Percentiles rank a stretch among this genome's conserved stretches.
Conservation (phyloP, 2,329 filamentous ascomycete species). For the Shiraia bambusicola region DNA sequence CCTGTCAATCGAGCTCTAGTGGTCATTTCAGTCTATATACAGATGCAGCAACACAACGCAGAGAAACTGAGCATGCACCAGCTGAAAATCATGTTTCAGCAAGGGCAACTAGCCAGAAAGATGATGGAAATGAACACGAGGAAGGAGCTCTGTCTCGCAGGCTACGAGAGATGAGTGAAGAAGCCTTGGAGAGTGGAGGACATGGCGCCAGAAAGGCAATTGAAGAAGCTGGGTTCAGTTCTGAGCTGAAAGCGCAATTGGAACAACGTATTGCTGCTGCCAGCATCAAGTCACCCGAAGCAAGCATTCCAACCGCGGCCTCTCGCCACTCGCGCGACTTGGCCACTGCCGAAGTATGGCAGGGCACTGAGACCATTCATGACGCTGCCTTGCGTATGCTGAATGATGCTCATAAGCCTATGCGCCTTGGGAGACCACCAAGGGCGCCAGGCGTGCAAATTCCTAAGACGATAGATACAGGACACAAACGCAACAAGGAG, state of each 20-base stretch:
- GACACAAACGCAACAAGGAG: slow-evolving; percentile 42
- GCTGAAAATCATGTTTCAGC: not conserved
- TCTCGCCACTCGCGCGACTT: slow-evolving; percentile 68
- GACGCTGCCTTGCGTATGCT: slow-evolving; percentile 82
- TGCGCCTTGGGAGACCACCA: slow-evolving; percentile 25
- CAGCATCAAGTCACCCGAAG: slow-evolving; percentile 58
- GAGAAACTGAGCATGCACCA: slow-evolving; percentile 8
- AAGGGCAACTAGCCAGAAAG: not conserved
- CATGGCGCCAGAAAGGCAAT: slow-evolving; percentile 58
- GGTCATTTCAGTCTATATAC: slow-evolving; percentile 23
- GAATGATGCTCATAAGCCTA: slow-evolving; percentile 61
- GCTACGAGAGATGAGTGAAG: slow-evolving; percentile 61
- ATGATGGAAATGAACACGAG: slow-evolving; percentile 18
- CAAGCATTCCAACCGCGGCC: slow-evolving; percentile 59
- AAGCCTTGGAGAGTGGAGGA: slow-evolving; percentile 57
- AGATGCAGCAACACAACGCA: slow-evolving; percentile 20
- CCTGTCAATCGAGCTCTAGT: slow-evolving; percentile 8
- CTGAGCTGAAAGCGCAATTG: slow-evolving; percentile 59
- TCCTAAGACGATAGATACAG: slow-evolving; percentile 37
- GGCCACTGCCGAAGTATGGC: slow-evolving; percentile 72
- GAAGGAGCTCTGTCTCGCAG: slow-evolving; percentile 61
- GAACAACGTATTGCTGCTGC: slow-evolving; percentile 61
- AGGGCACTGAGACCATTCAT: slow-evolving; percentile 70
- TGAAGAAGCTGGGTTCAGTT: slow-evolving; percentile 63
- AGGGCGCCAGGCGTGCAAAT: slow-evolving; percentile 23